Base-by-base conservation (phyloP, 179 eudicot genomes). In the Silene vulgaris region DNA sequence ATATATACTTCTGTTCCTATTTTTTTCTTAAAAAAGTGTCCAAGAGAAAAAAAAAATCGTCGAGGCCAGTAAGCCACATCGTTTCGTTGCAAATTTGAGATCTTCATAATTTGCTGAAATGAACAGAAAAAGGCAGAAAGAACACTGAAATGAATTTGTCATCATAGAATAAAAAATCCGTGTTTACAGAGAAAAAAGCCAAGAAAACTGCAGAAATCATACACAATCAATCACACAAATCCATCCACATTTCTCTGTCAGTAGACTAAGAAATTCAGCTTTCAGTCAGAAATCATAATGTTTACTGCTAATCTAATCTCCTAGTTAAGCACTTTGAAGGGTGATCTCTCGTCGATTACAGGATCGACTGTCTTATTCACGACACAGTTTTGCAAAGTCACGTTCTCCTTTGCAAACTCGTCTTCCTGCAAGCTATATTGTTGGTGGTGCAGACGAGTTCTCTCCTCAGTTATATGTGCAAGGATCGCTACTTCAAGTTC, bases 401-500 rank as follows among this genome's bases (percentile, higher is more conserved):
- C 71, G 50, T 79, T 81, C 74, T 81, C 79, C 69, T 78, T 84
- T 19, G 69, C 52, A 20, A 74, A 26, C 21, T 8, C 71, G 63
- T 65, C 76, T 19, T 74, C 82, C n/a, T 79, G 75, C 17, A 63
- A 66, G 63, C 45, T 14, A 50, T 73, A 71, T 76, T 54, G 72
- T 71, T 73, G 81, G 14, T 68, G 65, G 14, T 68, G 65, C 57
- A 61, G 30, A 67, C 48, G 66, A 5, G 57, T 71, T 65, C 75
- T 78, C 85, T 90, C 97, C 13, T 76, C 80, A 43, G 77, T 66
- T 50, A 77, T 87, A 76, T 91, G 87, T 52, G 80, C 80, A 76
- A 91, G 83, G 71, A 89, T 84, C 12, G 94, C 88, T 75, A 80
- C 85, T 75, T 90, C 96, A 19, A 87, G 81, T 70, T 93, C 86